phyloP scores from a whole-genome alignment of 495 filamentous ascomycete species.

The Xylaria castorea region DNA sequence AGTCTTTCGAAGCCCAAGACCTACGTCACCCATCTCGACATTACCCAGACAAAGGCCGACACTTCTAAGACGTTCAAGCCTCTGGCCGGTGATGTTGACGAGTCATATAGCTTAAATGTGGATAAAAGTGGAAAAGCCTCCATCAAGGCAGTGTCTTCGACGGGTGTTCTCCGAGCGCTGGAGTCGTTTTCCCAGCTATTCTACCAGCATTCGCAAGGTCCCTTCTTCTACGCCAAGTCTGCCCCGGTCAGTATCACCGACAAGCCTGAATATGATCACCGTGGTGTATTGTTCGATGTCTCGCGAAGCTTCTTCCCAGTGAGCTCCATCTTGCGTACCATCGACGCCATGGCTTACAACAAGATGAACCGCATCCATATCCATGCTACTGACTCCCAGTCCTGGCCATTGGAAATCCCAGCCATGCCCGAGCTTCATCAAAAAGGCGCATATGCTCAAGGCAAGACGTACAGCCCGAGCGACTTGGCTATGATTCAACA shows the following conservation, averaged over 20 bases:
- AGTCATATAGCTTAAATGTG: slow-evolving; percentile 72
- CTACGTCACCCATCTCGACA: slow-evolving; percentile 61
- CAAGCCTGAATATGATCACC: slow-evolving; percentile 69
- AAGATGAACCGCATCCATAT: slow-evolving; percentile 83
- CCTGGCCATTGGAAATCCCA: slow-evolving; percentile 82
- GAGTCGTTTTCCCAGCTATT: slow-evolving; percentile 79
- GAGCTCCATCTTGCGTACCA: slow-evolving; percentile 67
- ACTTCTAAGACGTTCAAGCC: slow-evolving; percentile 62
- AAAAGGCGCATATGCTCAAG: slow-evolving; percentile 70
- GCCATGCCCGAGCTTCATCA: slow-evolving; percentile 69
- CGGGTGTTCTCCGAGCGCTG: slow-evolving; percentile 70
- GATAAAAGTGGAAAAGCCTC: slow-evolving; percentile 57
- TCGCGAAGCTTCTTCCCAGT: slow-evolving; percentile 69
- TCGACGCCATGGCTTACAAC: slow-evolving; percentile 75
- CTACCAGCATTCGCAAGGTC: slow-evolving; percentile 64
- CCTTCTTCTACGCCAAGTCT: slow-evolving; percentile 65
- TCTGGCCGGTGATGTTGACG: slow-evolving; percentile 67
- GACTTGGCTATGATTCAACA: slow-evolving; percentile 69
- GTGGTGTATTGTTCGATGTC: slow-evolving; percentile 78
- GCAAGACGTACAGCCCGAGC: slow-evolving; percentile 66
- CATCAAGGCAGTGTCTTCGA: slow-evolving; percentile 67
- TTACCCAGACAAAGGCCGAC: slow-evolving; percentile 65
- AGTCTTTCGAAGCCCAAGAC: slow-evolving; percentile 45
- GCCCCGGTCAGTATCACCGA: slow-evolving; percentile 73
- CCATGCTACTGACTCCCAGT: slow-evolving; percentile 82